Conservation (phyloP, 805 yeast genomes). For the Hanseniaspora lachancei region DNA sequence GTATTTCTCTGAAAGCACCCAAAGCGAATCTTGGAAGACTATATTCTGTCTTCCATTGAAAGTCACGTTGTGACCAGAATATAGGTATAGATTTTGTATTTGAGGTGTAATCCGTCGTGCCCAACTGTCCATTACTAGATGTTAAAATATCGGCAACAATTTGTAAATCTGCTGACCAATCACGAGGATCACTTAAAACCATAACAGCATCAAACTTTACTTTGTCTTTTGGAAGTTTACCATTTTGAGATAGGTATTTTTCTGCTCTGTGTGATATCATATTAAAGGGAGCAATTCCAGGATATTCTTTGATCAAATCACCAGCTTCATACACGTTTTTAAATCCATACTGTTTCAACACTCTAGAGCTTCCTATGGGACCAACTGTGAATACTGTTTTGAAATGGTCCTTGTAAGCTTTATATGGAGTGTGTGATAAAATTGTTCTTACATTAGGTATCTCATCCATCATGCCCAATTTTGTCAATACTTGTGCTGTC, state of each 20-base stretch:
- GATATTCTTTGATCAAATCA: conserved; percentile 51
- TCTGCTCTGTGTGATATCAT: background rate
- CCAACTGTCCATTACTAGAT: conserved; percentile 48
- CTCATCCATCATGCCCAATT: conserved; percentile 18
- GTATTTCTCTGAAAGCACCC: conserved; percentile 63
- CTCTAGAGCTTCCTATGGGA: conserved; percentile 58
- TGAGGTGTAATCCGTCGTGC: conserved; percentile 36
- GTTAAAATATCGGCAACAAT: conserved; percentile 58
- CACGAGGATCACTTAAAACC: conserved; percentile 81
- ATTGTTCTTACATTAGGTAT: conserved; percentile 55
- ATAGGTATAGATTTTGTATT: conserved; percentile 51
- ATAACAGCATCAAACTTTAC: conserved; percentile 59
- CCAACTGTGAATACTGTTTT: conserved; percentile 69
- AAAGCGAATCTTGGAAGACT: conserved; percentile 73
- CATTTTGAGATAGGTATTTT: background rate
- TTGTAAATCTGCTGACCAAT: conserved; percentile 75
- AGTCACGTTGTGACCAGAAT: conserved; percentile 69
- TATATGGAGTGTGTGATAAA: conserved; percentile 81
- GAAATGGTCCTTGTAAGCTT: conserved; percentile 40
- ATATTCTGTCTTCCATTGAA: conserved; percentile 79
- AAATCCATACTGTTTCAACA: conserved; percentile 69
- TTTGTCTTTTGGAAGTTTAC: conserved; percentile 30
- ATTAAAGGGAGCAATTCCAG: conserved; percentile 48
- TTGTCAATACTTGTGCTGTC: conserved; percentile 36
- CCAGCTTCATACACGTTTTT: conserved; percentile 57